Base-by-base conservation (phyloP, 305 asterid genomes). In the Fraxinus sp. region DNA sequence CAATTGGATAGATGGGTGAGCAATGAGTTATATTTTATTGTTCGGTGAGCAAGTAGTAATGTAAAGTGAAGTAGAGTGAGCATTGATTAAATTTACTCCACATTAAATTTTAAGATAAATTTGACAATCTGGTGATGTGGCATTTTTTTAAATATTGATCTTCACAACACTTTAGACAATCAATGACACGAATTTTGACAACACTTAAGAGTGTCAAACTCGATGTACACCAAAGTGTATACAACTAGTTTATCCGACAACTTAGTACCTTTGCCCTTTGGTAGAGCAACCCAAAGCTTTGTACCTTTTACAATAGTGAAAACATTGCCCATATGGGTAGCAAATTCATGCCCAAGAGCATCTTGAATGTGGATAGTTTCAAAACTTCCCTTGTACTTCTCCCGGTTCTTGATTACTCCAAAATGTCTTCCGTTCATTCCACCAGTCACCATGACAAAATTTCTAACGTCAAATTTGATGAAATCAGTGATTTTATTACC, bases 391-490 rank as follows among this genome's bases (percentile, higher is more conserved):
- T 72, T 82, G 59, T 77, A 82, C 74, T 77, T 82, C 78, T 82
- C 79, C 57, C 79, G 49, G 74, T 82, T 82, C 85, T 83, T 72
- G 82, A 83, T 52, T 14, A 72, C 79, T 22, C 85, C 85, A 83
- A 83, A 82, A 72, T 82, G 80, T 28, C 85, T 80, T 74, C 79
- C 78, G 76, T 78, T 83, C 64, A 79, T 78, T 70, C 85, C 85
- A 52, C 85, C 85, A 57, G 85, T 78, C 52, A 83, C 82, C 71
- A 83, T 78, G 24, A 83, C 79, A 41, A 78, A 76, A 74, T 78
- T 78, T 66, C 86, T 76, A n/a, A 83, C 86, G 13, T 83, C 85
- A 57, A 78, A 83, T 57, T 83, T 83, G 75, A 83, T 83, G 80
- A 78, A 83, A 78, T 83, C 83, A 26, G 66, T 73, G 11, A 83